phyloP scores from a whole-genome alignment of 2,329 filamentous ascomycete species.

The Fusarium equiseti region DNA sequence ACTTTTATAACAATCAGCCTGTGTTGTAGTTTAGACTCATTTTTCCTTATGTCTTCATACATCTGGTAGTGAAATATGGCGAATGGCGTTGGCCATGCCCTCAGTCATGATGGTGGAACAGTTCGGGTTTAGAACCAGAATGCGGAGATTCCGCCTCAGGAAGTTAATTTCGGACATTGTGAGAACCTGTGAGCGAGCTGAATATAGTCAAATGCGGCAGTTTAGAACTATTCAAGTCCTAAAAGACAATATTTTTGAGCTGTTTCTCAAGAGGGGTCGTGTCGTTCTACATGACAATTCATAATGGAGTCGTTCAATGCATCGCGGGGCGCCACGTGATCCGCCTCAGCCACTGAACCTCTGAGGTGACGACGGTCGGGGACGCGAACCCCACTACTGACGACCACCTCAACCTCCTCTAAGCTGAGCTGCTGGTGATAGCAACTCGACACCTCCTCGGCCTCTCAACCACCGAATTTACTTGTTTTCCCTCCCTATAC shows the following conservation, averaged over 20 bases:
- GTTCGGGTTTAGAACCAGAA: slow-evolving; percentile 85
- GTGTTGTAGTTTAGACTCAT: slow-evolving; percentile 8
- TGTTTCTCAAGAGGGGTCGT: slow-evolving; percentile 15
- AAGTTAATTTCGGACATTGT: slow-evolving; percentile 40
- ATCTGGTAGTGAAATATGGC: slow-evolving; percentile 52
- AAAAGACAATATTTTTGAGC: neutral
- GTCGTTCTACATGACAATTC: slow-evolving; percentile 15
- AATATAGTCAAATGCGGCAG: neutral
- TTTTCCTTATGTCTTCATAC: slow-evolving; percentile 29
- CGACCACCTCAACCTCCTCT: slow-evolving; percentile 49
- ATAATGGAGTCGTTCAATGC: slow-evolving; percentile 1
- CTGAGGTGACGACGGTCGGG: slow-evolving; percentile 55
- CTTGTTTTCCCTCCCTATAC: slow-evolving; percentile 35
- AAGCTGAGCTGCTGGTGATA: slow-evolving; percentile 46
- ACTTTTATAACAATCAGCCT: slow-evolving; percentile 51
- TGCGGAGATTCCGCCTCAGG: slow-evolving; percentile 48
- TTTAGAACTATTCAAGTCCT: neutral
- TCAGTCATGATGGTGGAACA: slow-evolving; percentile 79
- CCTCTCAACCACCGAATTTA: slow-evolving; percentile 31
- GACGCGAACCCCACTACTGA: slow-evolving; percentile 53
- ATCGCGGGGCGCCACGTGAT: slow-evolving; percentile 55
- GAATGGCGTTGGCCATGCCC: slow-evolving; percentile 66
- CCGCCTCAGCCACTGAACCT: slow-evolving; percentile 48
- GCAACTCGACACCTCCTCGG: slow-evolving; percentile 41
- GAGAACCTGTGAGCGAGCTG: neutral